These are phyloP conservation scores for Sphagnum fallax DNA, from an alignment of 228 moss, liverwort and hornwort species.

Conservation along the genomic window DNA sequence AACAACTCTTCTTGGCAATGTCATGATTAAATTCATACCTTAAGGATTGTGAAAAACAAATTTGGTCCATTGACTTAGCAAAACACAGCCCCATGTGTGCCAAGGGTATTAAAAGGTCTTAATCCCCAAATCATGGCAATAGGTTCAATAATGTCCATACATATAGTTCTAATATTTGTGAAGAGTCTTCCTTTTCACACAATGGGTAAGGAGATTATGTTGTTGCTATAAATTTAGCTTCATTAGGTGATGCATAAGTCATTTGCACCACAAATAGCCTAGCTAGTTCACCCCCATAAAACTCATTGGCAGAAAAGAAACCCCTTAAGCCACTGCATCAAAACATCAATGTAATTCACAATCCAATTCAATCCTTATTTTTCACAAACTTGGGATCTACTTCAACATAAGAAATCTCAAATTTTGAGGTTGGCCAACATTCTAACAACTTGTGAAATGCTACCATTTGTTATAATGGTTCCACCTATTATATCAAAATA, in stretches of 20 bases:
- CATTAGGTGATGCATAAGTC: constrained; percentile 70
- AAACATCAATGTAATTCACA: too few species aligned
- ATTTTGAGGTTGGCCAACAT: too few species aligned
- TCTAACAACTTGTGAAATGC: too few species aligned
- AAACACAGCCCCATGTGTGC: constrained; percentile 69
- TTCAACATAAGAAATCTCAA: too few species aligned
- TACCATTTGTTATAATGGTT: too few species aligned
- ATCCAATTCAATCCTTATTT: too few species aligned
- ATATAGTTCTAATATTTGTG: not conserved
- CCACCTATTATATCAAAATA: too few species aligned
- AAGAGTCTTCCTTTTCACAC: not conserved
- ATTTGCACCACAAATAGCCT: constrained; percentile 37
- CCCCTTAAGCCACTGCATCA: too few species aligned
- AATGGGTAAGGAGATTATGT: constrained; percentile 22
- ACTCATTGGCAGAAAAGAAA: too few species aligned
- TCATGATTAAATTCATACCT: constrained; percentile 9
- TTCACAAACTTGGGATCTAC: too few species aligned
- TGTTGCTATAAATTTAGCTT: constrained; percentile 68
- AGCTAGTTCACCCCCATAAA: too few species aligned
- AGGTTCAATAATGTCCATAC: constrained; percentile 16
- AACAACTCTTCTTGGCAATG: too few species aligned
- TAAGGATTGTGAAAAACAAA: constrained; percentile 9
- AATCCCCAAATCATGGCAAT: constrained; percentile 40
- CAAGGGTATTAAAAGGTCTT: constrained; percentile 64
- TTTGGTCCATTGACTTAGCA: constrained; percentile 35